A percentile compares a stretch with the other conserved stretches of the same genome.
phyloP scores from a whole-genome alignment of 2,329 filamentous ascomycete species.

The Phialemoniopsis sp. region DNA sequence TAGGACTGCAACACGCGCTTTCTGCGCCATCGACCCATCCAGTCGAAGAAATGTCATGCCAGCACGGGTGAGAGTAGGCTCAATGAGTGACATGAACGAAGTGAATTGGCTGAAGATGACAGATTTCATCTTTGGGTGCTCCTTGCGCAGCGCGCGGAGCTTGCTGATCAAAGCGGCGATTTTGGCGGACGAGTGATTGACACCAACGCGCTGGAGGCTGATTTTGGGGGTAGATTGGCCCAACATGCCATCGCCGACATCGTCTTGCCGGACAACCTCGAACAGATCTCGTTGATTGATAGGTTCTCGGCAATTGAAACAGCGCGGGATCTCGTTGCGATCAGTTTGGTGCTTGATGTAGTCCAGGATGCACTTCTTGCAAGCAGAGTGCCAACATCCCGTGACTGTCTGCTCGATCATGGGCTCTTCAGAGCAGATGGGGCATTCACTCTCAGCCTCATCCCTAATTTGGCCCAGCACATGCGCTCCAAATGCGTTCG shows the following conservation, averaged over 20 bases:
- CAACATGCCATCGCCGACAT: slow-evolving; percentile 37
- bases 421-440: slow-evolving; percentile 90
- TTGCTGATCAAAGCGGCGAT: slow-evolving; percentile 75
- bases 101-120: slow-evolving; percentile 98
- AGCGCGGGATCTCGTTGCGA: slow-evolving; percentile 71
- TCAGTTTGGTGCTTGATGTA: slow-evolving; percentile 85
- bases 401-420: slow-evolving; percentile 95
- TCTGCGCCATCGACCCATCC: slow-evolving; percentile 87
- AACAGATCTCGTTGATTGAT: slow-evolving; percentile 85
- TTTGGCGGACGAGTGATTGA: slow-evolving; percentile 77
- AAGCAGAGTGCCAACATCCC: slow-evolving; percentile 96
- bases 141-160: slow-evolving; percentile 63
- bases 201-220: slow-evolving; percentile 55
- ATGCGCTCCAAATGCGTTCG: slow-evolving; percentile 76
- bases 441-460: slow-evolving; percentile 85
- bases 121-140: slow-evolving; percentile 71
- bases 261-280: slow-evolving; percentile 80
- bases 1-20: slow-evolving; percentile 74
- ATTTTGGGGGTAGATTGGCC: slow-evolving; percentile 44
- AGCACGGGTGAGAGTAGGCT: slow-evolving; percentile 68
- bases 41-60: slow-evolving; percentile 81
- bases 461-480: slow-evolving; percentile 88
- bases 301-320: slow-evolving; percentile 84
- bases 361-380: slow-evolving; percentile 85
- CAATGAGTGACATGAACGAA: slow-evolving; percentile 88